These are phyloP conservation scores for Kluyveromyces nonfermentans DNA, from an alignment of 805 yeast species.

Conservation along the genomic window DNA sequence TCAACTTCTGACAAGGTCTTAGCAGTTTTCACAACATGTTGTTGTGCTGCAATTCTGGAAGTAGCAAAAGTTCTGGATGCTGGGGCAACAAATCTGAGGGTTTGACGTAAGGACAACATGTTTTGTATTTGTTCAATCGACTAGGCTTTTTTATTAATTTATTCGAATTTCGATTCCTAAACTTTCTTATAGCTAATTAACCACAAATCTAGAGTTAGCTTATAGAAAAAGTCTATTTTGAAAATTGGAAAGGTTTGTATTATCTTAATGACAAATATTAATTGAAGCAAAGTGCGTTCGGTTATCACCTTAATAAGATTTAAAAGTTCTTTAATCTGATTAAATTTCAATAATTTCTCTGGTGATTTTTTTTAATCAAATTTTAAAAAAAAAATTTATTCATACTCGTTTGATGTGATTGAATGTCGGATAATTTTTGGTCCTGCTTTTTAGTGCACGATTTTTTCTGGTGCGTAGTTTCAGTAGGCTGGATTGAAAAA, in stretches of 20 bases:
- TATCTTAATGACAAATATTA: neutral
- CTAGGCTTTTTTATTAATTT: neutral
- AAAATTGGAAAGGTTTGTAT: neutral
- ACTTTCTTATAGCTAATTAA: no score
- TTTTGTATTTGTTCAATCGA: neutral
- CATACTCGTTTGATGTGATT: neutral
- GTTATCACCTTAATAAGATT: neutral
- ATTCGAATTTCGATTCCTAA: neutral
- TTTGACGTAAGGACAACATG: conserved; percentile 32
- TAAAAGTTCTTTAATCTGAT: neutral
- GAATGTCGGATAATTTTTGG: neutral
- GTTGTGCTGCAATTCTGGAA: conserved; percentile 25
- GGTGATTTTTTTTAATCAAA: neutral
- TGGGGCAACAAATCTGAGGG: conserved; percentile 24
- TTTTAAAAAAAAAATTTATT: neutral
- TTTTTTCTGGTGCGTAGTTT: neutral
- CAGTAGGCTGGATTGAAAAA: neutral
- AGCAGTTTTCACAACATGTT: conserved; percentile 52
- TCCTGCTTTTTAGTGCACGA: neutral
- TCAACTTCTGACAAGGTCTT: conserved; percentile 63
- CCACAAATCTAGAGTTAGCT: neutral
- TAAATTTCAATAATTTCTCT: neutral
- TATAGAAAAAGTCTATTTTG: neutral
- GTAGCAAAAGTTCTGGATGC: conserved; percentile 29
- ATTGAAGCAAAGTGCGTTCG: neutral